Evolutionary conservation across 805 yeast species (phyloP), one percentile per base, ranked within the genome.

Genomic region (Cyberlindnera maclurae): DNA sequence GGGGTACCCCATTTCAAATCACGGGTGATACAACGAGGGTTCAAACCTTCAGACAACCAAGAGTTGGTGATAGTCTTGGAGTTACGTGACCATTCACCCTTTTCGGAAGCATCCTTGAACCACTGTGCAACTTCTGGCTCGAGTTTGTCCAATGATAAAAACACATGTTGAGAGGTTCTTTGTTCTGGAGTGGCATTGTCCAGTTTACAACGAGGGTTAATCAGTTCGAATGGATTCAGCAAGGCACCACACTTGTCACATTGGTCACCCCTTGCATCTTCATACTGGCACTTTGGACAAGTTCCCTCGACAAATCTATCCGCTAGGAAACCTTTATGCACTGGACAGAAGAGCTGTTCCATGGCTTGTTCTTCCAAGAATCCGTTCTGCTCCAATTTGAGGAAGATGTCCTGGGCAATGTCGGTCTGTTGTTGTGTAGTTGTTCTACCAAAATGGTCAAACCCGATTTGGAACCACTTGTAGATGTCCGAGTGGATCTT

Each of bases 1-100:
- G 97, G 96, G 7, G 96, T 88, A 62, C 99, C 99, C 99, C 99
- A 93, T 34, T 79, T 79, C 58, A 93, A 74, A 60, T 93, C 99
- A 68, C 99, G 81, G 13, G 98, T 93, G 60, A 93, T 93, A 67
- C 97, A 86, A 63, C 97, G 80, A 45, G 97, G 93, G 47, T 76
- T 77, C 42, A 93, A 73, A 32, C 97, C 97, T 60, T 87, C 95
- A 55, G 79, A 86, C 55, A 89, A 71, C 99, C 99, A 93, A 12
- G 89, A 80, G 45, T 83, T 73, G 28, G 97, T 89, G 57, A 93
- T 93, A 28, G 84, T 81, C 54, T 73, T 81, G 5, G 95, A 80
- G 63, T 93, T 93, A 61, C 81, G 84, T 16, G 97, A 83, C 99
- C 99, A 93, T 22, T 71, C 66, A 39, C 96, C 95, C 52, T 79